Evolutionary conservation across 306 rosid genomes (phyloP).

Genomic region (Trifolium fragiferum): DNA sequence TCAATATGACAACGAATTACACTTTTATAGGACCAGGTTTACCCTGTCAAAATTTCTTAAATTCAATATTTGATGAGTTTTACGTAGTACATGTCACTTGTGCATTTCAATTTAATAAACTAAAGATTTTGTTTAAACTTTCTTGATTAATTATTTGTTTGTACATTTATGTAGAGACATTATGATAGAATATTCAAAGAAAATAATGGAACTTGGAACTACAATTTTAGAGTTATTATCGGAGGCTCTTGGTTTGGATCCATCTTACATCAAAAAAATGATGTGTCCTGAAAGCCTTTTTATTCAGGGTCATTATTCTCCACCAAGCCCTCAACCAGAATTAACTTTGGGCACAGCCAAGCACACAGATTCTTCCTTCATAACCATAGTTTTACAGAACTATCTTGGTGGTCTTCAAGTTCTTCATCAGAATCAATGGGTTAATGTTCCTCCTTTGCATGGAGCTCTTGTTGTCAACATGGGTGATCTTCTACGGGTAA

Average conservation of each 20-base stretch:
- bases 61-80: too few relatives aligned
- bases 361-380: slow-evolving; percentile 44
- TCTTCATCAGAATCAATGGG: slow-evolving; percentile 39
- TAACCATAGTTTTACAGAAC: slow-evolving; percentile 57
- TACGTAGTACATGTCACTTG: too few relatives aligned
- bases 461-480: slow-evolving; percentile 48
- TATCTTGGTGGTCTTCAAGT: slow-evolving; percentile 64
- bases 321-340: slow-evolving; percentile 48
- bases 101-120: neutral
- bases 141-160: neutral
- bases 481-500: slow-evolving; percentile 46
- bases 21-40: too few relatives aligned
- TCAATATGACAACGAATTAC: too few relatives aligned
- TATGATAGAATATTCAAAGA: slow-evolving; percentile 46
- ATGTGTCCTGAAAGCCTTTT: slow-evolving; percentile 45
- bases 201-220: slow-evolving; percentile 41
- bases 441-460: slow-evolving; percentile 34
- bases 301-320: slow-evolving; percentile 35
- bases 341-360: slow-evolving; percentile 36
- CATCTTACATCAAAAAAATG: slow-evolving; percentile 25
- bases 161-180: slow-evolving; percentile 42
- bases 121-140: neutral
- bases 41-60: too few relatives aligned
- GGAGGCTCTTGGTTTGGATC: slow-evolving; percentile 45
- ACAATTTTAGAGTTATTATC: slow-evolving; percentile 57